Percentiles rank a stretch among this genome's conserved stretches.
phyloP scores from a whole-genome alignment of 176 grass and related monocot genomes.

The Triticum dicoccoides region DNA sequence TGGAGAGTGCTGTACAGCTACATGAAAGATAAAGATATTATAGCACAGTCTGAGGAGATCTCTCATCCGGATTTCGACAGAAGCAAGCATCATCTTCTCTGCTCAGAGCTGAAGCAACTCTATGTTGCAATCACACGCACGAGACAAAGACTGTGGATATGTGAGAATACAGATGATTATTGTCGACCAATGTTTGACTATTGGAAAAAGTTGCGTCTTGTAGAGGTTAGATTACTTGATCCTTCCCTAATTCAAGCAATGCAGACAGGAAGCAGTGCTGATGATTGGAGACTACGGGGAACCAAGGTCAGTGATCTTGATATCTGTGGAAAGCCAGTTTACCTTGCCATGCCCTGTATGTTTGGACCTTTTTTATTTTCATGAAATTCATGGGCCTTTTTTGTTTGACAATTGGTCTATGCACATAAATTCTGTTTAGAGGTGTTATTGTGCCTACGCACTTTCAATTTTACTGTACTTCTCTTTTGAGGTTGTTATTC shows the following conservation, averaged over 20 bases:
- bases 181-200: slow-evolving; percentile 78
- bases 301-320: slow-evolving; percentile 52
- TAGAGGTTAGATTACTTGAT: slow-evolving; percentile 68
- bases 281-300: slow-evolving; percentile 73
- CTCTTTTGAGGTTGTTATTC: too few species aligned
- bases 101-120: slow-evolving; percentile 90
- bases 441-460: too few species aligned
- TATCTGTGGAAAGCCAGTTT: background rate
- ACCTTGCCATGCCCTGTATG: background rate
- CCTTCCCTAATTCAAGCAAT: slow-evolving; percentile 61
- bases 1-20: slow-evolving; percentile 84
- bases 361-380: background rate
- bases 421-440: background rate
- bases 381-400: background rate
- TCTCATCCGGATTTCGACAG: slow-evolving; percentile 53
- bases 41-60: slow-evolving; percentile 28
- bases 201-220: slow-evolving; percentile 81
- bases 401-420: background rate
- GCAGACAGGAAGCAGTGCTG: slow-evolving; percentile 54
- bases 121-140: slow-evolving; percentile 90
- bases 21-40: slow-evolving; percentile 52
- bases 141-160: slow-evolving; percentile 83
- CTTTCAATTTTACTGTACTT: too few species aligned
- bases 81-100: slow-evolving; percentile 64
- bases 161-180: slow-evolving; percentile 68